Conservation (phyloP, 2,329 filamentous ascomycete species). For the Exophiala xenobiotica region DNA sequence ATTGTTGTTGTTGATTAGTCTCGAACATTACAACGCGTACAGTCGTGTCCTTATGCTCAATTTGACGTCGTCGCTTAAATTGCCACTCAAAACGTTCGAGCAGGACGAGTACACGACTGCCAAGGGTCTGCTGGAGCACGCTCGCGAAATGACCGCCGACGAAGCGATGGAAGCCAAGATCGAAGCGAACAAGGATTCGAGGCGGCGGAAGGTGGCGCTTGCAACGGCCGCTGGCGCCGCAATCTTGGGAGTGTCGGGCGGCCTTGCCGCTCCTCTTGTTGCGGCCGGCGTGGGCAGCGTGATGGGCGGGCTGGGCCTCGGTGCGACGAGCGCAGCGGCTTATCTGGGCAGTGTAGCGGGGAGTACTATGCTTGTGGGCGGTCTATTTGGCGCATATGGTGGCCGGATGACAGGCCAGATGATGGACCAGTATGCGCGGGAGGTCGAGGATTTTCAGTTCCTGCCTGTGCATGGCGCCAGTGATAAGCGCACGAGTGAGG, state of each 20-base stretch:
- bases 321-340: constrained; percentile 70
- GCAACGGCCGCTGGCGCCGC: constrained; percentile 86
- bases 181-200: constrained; percentile 63
- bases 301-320: constrained; percentile 73
- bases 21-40: constrained; percentile 74
- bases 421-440: constrained; percentile 82
- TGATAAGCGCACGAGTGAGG: constrained; percentile 43
- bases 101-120: constrained; percentile 75
- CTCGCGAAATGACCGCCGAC: constrained; percentile 74
- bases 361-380: constrained; percentile 75
- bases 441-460: constrained; percentile 87
- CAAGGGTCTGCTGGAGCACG: constrained; percentile 69
- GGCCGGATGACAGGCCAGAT: constrained; percentile 78
- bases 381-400: constrained; percentile 89
- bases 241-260: constrained; percentile 78
- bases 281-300: constrained; percentile 76
- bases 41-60: constrained; percentile 70
- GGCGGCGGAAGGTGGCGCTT: constrained; percentile 79
- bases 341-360: constrained; percentile 79
- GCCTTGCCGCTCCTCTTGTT: constrained; percentile 73
- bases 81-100: constrained; percentile 64
- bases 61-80: constrained; percentile 67
- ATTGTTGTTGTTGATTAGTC: constrained; percentile 69
- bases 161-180: constrained; percentile 71
- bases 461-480: constrained; percentile 64